phyloP scores from a whole-genome alignment of 768 basidiomycete genomes.

The Dioszegia aurantiaca region DNA sequence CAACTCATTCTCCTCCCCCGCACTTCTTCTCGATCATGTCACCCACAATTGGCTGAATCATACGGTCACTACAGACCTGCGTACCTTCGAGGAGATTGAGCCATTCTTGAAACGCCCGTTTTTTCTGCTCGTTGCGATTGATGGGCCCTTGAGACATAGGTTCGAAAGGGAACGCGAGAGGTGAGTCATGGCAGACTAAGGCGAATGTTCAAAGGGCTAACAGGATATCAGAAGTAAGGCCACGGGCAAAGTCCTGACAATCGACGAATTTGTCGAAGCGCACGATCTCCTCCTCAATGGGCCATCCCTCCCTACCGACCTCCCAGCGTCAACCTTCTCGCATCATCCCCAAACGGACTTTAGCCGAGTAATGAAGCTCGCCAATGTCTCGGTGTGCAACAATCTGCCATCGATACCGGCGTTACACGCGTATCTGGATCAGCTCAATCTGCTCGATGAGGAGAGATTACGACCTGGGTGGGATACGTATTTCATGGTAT shows the following conservation, averaged over 20 bases:
- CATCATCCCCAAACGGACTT: constrained; percentile 38
- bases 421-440: constrained; percentile 65
- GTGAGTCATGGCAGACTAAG: not conserved
- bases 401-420: constrained; percentile 39
- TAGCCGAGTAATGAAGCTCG: constrained; percentile 32
- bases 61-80: constrained; percentile 74
- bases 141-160: constrained; percentile 73
- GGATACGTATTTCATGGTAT: constrained; percentile 97
- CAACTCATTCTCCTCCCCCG: constrained; percentile 56
- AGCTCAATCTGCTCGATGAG: constrained; percentile 65
- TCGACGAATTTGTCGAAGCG: constrained; percentile 71
- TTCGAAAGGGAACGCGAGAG: constrained; percentile 63
- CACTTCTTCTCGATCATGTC: constrained; percentile 66
- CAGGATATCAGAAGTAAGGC: not conserved
- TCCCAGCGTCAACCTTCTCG: constrained; percentile 15
- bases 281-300: constrained; percentile 62
- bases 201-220: not conserved
- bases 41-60: constrained; percentile 76
- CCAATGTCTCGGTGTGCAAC: constrained; percentile 50
- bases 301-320: constrained; percentile 16
- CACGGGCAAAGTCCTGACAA: constrained; percentile 25
- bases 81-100: constrained; percentile 60
- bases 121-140: constrained; percentile 76
- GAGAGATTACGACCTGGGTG: constrained; percentile 81
- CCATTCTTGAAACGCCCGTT: constrained; percentile 82